phyloP scores from a whole-genome alignment of 179 eudicot species.

The Beta corolliflora region DNA sequence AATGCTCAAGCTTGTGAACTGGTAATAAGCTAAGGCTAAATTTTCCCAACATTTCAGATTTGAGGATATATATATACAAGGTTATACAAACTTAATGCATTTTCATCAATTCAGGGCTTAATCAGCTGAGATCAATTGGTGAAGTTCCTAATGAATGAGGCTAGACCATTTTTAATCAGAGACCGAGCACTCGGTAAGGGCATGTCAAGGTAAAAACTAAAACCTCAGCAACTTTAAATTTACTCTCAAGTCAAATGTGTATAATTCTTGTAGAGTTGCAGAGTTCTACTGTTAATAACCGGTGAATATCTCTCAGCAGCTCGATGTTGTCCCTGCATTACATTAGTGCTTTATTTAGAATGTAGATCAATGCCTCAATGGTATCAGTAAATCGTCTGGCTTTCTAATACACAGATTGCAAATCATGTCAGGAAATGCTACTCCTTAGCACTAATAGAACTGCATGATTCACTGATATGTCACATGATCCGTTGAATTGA shows the following conservation, averaged over 20 bases:
- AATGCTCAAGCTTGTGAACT: slow-evolving; percentile 80
- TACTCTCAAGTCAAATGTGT: no score
- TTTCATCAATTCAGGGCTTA: slow-evolving; percentile 56
- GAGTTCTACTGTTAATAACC: no score
- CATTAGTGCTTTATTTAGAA: neutral
- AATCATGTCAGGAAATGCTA: neutral
- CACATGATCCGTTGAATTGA: neutral
- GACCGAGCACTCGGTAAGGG: slow-evolving; percentile 64
- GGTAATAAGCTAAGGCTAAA: slow-evolving; percentile 31
- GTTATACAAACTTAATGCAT: neutral
- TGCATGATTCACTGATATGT: neutral
- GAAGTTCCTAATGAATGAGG: slow-evolving; percentile 60
- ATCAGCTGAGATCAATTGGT: slow-evolving; percentile 88
- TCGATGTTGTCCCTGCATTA: no score
- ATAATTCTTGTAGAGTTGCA: no score
- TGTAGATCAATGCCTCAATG: neutral
- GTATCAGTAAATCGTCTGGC: neutral
- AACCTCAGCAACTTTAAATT: neutral
- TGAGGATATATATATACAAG: no score
- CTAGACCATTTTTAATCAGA: slow-evolving; percentile 73
- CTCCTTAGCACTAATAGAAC: no score
- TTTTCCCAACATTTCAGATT: neutral
- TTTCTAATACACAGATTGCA: neutral
- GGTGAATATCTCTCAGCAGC: no score
- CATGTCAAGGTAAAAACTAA: slow-evolving; percentile 57